Conservation (phyloP, 768 basidiomycete genomes). For the Leccinum subgranulosum region DNA sequence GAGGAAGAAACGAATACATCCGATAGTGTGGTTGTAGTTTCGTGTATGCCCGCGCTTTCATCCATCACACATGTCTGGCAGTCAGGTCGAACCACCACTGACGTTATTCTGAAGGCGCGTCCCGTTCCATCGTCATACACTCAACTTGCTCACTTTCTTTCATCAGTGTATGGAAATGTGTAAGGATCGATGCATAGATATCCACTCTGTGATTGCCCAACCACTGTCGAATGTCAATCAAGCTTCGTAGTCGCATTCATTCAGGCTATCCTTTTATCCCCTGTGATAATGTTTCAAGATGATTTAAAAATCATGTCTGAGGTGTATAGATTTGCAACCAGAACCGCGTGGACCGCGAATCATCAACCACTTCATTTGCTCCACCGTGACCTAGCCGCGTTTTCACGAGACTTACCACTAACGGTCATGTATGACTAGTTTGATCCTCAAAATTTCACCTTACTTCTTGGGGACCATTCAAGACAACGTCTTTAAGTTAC, state of each 20-base stretch:
- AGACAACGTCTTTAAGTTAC: not conserved
- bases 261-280: not conserved
- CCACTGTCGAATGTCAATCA: constrained; percentile 44
- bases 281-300: not conserved
- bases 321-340: not conserved
- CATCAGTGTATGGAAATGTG: constrained; percentile 67
- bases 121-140: constrained; percentile 15
- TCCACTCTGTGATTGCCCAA: constrained; percentile 72
- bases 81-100: constrained; percentile 60
- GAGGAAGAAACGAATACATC: constrained; percentile 59
- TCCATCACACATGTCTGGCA: constrained; percentile 87
- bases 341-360: not conserved
- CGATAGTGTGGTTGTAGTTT: constrained; percentile 67
- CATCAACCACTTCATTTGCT: not conserved
- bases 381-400: not conserved
- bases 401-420: not conserved
- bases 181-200: constrained; percentile 66
- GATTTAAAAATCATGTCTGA: not conserved
- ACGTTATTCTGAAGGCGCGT: constrained; percentile 56
- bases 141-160: not conserved
- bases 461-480: not conserved
- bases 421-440: not conserved
- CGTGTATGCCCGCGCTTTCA: constrained; percentile 85
- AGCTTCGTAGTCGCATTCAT: constrained; percentile 4
- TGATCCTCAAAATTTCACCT: not conserved